A percentile compares a stretch with the other conserved stretches of the same genome.
Evolutionary conservation across 129 eudicot genomes (phyloP).

Genomic region (Glebionis coronaria): DNA sequence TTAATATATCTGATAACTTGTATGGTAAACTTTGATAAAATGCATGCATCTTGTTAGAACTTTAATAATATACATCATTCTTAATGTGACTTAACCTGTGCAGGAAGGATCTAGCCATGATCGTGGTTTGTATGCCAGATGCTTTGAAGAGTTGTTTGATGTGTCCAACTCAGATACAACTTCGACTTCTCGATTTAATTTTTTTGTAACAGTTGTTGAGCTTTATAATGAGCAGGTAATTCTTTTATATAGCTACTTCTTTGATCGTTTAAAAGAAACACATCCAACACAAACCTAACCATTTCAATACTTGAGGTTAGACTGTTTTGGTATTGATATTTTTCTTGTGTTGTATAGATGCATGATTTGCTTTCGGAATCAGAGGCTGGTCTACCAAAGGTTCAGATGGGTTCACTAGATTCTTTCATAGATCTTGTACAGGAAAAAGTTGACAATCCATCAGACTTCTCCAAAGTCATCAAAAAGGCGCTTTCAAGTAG

Average conservation of each 20-base stretch:
- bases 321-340: slow-evolving; percentile 15
- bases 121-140: slow-evolving; percentile 91
- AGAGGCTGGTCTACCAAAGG: slow-evolving; percentile 51
- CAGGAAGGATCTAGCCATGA: slow-evolving; percentile 99
- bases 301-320: neutral
- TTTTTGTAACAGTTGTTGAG: slow-evolving; percentile 74
- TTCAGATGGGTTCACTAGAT: slow-evolving; percentile 60
- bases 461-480: slow-evolving; percentile 70
- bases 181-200: slow-evolving; percentile 74
- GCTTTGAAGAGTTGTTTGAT: slow-evolving; percentile 98
- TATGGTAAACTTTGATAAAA: slow-evolving; percentile 16
- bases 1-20: neutral
- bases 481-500: slow-evolving; percentile 69
- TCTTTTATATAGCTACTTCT: slow-evolving; percentile 2
- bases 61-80: neutral
- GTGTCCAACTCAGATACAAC: slow-evolving; percentile 92
- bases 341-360: slow-evolving; percentile 45
- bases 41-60: neutral
- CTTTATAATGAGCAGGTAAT: slow-evolving; percentile 91
- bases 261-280: too few relatives aligned
- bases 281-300: neutral
- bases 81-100: slow-evolving; percentile 17
- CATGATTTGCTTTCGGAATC: slow-evolving; percentile 70
- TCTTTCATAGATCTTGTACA: slow-evolving; percentile 62
- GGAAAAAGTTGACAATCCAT: slow-evolving; percentile 82